Evolutionary conservation across 192 early-diverging fungal species (phyloP).

Genomic region (Umbelopsis vinacea): DNA sequence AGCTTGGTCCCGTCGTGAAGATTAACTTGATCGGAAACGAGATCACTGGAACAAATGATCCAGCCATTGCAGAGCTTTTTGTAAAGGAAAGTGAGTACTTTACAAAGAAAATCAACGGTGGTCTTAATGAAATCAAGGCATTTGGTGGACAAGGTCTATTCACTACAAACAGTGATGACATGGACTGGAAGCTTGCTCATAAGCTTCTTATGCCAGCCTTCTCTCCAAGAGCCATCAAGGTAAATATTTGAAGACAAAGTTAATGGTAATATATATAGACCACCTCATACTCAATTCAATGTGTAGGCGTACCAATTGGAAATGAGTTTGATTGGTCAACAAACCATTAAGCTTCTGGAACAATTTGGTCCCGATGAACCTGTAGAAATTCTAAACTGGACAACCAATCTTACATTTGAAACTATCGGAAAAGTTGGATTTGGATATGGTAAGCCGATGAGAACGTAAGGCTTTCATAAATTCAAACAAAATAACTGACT

Average conservation of each 20-base stretch:
- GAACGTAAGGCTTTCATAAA: neutral
- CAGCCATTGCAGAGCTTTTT: constrained; percentile 45
- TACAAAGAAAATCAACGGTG: constrained; percentile 45
- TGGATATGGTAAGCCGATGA: constrained; percentile 38
- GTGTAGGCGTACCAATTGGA: constrained; percentile 41
- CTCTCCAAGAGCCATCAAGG: constrained; percentile 43
- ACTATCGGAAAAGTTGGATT: constrained; percentile 54
- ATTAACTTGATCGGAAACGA: constrained; percentile 26
- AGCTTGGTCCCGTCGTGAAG: constrained; percentile 41
- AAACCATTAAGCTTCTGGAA: constrained; percentile 39
- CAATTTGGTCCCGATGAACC: constrained; percentile 35
- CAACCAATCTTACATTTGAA: constrained; percentile 51
- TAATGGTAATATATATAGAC: neutral
- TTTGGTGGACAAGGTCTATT: constrained; percentile 57
- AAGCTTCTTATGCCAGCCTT: constrained; percentile 66
- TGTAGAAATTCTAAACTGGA: constrained; percentile 50
- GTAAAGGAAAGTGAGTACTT: constrained; percentile 53
- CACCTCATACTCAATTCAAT: neutral
- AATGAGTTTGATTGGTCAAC: constrained; percentile 47
- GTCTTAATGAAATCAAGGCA: constrained; percentile 46
- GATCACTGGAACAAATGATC: constrained; percentile 41
- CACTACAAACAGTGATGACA: constrained; percentile 52
- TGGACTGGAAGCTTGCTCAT: constrained; percentile 61
- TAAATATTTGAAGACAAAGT: neutral
- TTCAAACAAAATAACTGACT: neutral